phyloP scores from a whole-genome alignment of 1,284 basidiomycete species.

The Trichosporon coremiiforme region DNA sequence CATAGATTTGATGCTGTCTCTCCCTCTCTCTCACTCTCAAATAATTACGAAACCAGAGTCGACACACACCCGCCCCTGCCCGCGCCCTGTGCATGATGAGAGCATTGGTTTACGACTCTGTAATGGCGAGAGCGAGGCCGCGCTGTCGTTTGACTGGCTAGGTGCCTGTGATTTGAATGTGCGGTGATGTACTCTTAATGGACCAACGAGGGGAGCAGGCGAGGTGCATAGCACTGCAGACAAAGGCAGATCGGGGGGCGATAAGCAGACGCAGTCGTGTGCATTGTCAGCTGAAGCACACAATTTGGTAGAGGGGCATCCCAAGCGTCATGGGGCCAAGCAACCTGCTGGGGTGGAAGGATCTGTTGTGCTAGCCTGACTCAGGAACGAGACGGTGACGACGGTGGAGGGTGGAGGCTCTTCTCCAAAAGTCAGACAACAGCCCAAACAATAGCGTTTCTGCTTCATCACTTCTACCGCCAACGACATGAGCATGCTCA shows the following conservation, averaged over 20 bases:
- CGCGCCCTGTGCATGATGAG: neutral
- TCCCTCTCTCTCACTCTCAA: neutral
- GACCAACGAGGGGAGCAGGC: neutral
- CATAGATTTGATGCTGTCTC: constrained; percentile 17
- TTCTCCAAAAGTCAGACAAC: neutral
- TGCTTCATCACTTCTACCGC: no score
- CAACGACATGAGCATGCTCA: neutral
- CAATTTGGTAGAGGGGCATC: no score
- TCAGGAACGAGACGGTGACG: neutral
- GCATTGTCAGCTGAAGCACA: no score
- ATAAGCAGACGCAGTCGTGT: no score
- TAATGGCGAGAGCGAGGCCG: constrained; percentile 27
- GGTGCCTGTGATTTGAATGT: constrained; percentile 17
- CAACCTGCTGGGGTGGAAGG: no score
- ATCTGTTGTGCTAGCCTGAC: no score
- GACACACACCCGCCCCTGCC: neutral
- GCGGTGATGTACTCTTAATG: constrained; percentile 19
- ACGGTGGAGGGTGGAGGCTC: neutral
- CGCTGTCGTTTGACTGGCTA: constrained; percentile 17
- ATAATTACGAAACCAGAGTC: constrained; percentile 15
- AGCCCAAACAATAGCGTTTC: neutral
- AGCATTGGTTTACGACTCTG: constrained; percentile 28
- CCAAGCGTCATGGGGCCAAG: no score
- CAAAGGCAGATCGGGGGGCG: no score
- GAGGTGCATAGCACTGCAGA: no score